phyloP scores from a whole-genome alignment of 495 filamentous ascomycete genomes.

The Talaromyces trachyspermus region DNA sequence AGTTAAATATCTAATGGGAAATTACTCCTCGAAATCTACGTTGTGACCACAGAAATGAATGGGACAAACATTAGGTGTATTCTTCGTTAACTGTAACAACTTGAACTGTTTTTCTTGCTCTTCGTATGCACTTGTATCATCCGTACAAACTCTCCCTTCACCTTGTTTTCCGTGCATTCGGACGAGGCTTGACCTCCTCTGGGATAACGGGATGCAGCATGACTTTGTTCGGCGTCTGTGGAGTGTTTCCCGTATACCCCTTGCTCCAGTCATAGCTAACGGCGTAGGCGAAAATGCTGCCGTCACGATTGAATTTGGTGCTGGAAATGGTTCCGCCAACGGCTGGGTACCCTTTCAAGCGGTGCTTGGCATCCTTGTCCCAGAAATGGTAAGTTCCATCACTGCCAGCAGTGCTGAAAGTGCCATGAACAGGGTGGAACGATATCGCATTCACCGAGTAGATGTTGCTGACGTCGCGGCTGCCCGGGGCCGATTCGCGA shows the following conservation, averaged over 20 bases:
- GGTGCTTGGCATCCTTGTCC: conserved; percentile 84
- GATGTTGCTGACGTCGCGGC: conserved; percentile 65
- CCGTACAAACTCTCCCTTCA: background rate
- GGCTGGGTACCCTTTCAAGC: conserved; percentile 80
- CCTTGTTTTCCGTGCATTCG: conserved; percentile 54
- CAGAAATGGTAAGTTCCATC: conserved; percentile 89
- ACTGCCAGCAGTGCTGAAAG: conserved; percentile 81
- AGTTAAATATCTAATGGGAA: background rate
- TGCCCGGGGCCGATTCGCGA: conserved; percentile 60
- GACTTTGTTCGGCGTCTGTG: conserved; percentile 67
- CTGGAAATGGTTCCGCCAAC: conserved; percentile 74
- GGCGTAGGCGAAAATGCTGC: conserved; percentile 82
- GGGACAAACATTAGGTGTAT: no score
- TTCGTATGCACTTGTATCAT: no score
- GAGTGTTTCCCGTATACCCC: conserved; percentile 67
- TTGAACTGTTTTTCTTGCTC: no score
- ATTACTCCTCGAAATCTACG: no score
- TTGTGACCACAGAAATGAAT: no score
- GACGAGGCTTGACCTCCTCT: conserved; percentile 78
- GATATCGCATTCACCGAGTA: conserved; percentile 84
- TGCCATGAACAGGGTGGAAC: conserved; percentile 81
- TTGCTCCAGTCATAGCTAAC: conserved; percentile 95
- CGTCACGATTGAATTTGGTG: conserved; percentile 67
- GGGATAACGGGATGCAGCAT: conserved; percentile 73
- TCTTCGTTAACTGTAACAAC: no score